These are phyloP conservation scores for Suhomyces yuchorum DNA, from an alignment of 1,139 yeast species.

Conservation along the genomic window DNA sequence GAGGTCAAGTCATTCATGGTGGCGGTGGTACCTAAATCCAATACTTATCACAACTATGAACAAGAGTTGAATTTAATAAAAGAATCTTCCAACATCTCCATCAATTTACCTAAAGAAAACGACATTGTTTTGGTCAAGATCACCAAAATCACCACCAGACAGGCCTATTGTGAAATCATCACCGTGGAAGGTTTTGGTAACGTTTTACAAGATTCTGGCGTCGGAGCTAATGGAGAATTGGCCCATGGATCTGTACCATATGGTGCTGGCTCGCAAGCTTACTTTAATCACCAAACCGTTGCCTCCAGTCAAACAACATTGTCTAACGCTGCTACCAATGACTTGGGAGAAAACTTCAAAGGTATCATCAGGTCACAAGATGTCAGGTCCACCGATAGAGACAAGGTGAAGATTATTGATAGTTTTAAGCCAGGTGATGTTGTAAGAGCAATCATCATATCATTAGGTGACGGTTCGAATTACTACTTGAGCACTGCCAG, in stretches of 20 bases:
- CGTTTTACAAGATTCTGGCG: slow-evolving; percentile 62
- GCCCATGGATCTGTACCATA: slow-evolving; percentile 39
- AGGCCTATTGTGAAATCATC: slow-evolving; percentile 81
- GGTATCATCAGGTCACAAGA: slow-evolving; percentile 89
- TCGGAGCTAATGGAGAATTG: slow-evolving; percentile 60
- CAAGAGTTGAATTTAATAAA: slow-evolving; percentile 22
- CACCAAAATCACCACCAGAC: slow-evolving; percentile 63
- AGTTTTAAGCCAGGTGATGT: slow-evolving; percentile 92
- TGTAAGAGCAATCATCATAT: slow-evolving; percentile 76
- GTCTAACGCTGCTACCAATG: slow-evolving; percentile 51
- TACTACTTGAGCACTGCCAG: slow-evolving; percentile 88
- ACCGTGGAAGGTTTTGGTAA: slow-evolving; percentile 72
- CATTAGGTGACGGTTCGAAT: slow-evolving; percentile 91
- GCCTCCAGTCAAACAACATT: slow-evolving; percentile 45
- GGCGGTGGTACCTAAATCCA: slow-evolving; percentile 33
- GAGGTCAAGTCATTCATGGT: slow-evolving; percentile 30
- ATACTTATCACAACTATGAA: slow-evolving; percentile 36
- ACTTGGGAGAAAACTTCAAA: slow-evolving; percentile 87
- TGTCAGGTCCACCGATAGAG: slow-evolving; percentile 88
- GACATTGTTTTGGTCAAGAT: slow-evolving; percentile 82
- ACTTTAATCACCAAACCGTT: slow-evolving; percentile 44
- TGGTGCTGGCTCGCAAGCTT: slow-evolving; percentile 58
- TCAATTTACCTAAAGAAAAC: slow-evolving; percentile 77
- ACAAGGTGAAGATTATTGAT: slow-evolving; percentile 75
- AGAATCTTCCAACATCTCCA: slow-evolving; percentile 32